Evolutionary conservation across 2,329 filamentous ascomycete species (phyloP).

Genomic region (Alternaria triticimaculans): DNA sequence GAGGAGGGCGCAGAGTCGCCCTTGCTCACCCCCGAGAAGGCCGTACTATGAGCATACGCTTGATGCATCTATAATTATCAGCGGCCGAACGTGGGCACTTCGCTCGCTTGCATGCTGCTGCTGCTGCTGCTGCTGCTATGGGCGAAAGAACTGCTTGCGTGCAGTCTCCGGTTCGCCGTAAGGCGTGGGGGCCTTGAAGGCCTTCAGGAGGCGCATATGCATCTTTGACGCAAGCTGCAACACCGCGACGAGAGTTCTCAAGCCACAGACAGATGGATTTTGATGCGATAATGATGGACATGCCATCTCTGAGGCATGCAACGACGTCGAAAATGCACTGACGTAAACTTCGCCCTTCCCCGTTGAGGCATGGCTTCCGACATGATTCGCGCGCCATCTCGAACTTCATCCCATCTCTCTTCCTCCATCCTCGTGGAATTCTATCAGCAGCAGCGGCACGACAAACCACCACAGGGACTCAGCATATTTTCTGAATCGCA

Average conservation of each 20-base stretch:
- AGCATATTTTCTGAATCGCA: background rate
- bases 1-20: background rate
- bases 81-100: background rate
- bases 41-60: background rate
- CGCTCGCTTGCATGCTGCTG: background rate
- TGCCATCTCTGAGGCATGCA: background rate
- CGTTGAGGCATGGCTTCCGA: conserved; percentile 8
- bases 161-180: background rate
- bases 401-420: conserved; percentile 5
- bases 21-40: background rate
- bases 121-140: background rate
- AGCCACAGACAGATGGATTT: background rate
- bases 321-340: background rate
- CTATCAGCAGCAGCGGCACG: background rate
- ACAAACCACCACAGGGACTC: background rate
- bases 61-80: background rate
- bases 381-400: background rate
- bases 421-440: background rate
- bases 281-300: background rate
- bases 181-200: background rate
- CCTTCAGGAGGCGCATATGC: background rate
- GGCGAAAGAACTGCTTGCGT: background rate
- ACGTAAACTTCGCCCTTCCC: background rate
- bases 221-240: background rate
- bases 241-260: background rate